These are phyloP conservation scores for Podospora fimiseda DNA, from an alignment of 495 filamentous ascomycete genomes.

Conservation along the genomic window DNA sequence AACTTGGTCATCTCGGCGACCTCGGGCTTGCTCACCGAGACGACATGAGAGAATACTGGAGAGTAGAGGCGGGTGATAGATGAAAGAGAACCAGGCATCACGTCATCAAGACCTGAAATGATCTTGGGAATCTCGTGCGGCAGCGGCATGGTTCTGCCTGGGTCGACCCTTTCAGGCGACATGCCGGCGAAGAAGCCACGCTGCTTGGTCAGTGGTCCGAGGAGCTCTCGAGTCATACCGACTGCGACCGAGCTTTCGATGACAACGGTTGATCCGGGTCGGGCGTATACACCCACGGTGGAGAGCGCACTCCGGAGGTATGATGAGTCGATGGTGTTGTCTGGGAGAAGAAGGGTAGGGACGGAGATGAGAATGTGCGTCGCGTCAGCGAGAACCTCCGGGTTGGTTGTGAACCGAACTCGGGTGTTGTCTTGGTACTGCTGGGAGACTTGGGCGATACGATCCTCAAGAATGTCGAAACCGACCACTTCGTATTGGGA, in stretches of 20 bases:
- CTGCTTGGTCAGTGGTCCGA: conserved; percentile 21
- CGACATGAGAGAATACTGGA: conserved; percentile 26
- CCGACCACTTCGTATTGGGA: conserved; percentile 24
- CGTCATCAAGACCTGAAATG: conserved; percentile 28
- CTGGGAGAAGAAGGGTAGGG: conserved; percentile 28
- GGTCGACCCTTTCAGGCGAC: conserved; percentile 36
- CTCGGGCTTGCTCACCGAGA: conserved; percentile 33
- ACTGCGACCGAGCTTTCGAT: conserved; percentile 35
- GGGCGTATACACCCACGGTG: conserved; percentile 23
- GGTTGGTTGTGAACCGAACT: conserved; percentile 21
- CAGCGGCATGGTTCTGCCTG: conserved; percentile 25
- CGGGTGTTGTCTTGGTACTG: conserved; percentile 5
- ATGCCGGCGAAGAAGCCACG: conserved; percentile 29
- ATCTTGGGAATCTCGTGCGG: conserved; percentile 30
- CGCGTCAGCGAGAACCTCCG: conserved; percentile 17
- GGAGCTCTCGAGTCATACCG: conserved; percentile 33
- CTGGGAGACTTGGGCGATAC: conserved; percentile 12
- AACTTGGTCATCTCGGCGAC: conserved; percentile 40
- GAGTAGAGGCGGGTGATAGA: conserved; percentile 27
- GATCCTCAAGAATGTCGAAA: conserved; percentile 28
- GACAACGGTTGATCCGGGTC: conserved; percentile 28
- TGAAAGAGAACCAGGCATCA: conserved; percentile 22
- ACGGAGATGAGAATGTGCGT: conserved; percentile 36
- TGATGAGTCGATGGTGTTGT: conserved; percentile 29
- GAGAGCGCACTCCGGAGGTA: conserved; percentile 24